phyloP scores from a whole-genome alignment of 2,329 filamentous ascomycete species.

The Zopfia rhizophila region DNA sequence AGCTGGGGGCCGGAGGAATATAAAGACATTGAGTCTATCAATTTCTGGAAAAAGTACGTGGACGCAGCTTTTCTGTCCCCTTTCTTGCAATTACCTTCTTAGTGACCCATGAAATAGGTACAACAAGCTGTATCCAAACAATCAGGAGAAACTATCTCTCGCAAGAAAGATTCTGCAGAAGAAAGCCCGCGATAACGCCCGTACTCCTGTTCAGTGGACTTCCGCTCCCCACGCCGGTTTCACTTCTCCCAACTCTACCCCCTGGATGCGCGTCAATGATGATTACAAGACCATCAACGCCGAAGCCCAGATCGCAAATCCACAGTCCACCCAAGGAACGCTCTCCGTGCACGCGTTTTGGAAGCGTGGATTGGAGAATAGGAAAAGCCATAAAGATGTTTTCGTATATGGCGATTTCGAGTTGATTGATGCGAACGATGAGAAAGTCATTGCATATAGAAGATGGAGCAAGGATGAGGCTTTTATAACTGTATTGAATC shows the following conservation, averaged over 20 bases:
- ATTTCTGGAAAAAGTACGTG: slow-evolving; percentile 60
- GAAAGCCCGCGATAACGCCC: slow-evolving; percentile 73
- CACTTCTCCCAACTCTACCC: slow-evolving; percentile 60
- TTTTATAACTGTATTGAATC: slow-evolving; percentile 47
- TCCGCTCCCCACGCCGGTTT: slow-evolving; percentile 68
- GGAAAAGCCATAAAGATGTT: slow-evolving; percentile 67
- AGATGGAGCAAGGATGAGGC: slow-evolving; percentile 39
- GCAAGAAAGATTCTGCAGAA: slow-evolving; percentile 60
- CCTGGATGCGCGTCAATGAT: slow-evolving; percentile 71
- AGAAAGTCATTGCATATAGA: slow-evolving; percentile 43
- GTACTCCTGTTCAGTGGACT: slow-evolving; percentile 76
- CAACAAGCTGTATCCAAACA: slow-evolving; percentile 39
- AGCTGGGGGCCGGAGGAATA: slow-evolving; percentile 59
- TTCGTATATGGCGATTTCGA: slow-evolving; percentile 72
- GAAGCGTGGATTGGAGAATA: slow-evolving; percentile 63
- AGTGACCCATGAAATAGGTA: slow-evolving; percentile 30
- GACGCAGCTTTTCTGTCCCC: neutral
- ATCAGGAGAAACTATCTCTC: slow-evolving; percentile 37
- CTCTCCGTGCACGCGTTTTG: slow-evolving; percentile 70
- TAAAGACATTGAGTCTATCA: slow-evolving; percentile 66
- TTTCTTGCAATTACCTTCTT: neutral
- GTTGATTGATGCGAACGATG: slow-evolving; percentile 60
- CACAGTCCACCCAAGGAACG: slow-evolving; percentile 39
- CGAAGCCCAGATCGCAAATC: slow-evolving; percentile 57
- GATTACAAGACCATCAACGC: slow-evolving; percentile 68